These are phyloP conservation scores for Syzygium jambos DNA, from an alignment of 345 rosid species.

Conservation along the genomic window DNA sequence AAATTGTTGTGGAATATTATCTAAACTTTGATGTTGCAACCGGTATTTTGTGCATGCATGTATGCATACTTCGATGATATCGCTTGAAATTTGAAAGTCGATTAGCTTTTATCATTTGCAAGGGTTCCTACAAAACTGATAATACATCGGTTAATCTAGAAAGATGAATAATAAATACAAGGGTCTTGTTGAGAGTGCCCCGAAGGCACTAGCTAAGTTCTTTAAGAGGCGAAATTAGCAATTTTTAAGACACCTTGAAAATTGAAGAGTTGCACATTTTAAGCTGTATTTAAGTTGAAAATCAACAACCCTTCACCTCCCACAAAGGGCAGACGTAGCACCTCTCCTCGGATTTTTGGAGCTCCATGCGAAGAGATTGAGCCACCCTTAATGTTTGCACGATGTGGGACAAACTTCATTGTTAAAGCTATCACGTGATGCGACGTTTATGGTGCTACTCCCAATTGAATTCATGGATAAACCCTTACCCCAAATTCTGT, in stretches of 20 bases:
- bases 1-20: background rate
- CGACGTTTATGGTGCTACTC: no score
- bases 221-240: background rate
- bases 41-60: background rate
- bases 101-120: background rate
- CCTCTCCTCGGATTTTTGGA: background rate
- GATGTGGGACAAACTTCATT: background rate
- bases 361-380: background rate
- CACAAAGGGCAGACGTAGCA: background rate
- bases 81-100: background rate
- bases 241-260: background rate
- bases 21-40: background rate
- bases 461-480: no score
- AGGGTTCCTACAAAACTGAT: background rate
- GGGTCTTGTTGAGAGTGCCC: background rate
- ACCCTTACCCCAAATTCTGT: no score
- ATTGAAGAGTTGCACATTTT: background rate
- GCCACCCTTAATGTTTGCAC: background rate
- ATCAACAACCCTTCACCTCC: background rate
- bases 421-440: background rate
- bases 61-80: background rate
- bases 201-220: background rate
- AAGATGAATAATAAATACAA: background rate
- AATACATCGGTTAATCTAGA: background rate
- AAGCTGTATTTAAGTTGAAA: no score